Evolutionary conservation across 129 eudicot species (phyloP).

Genomic region (Pulicaria dysenterica): DNA sequence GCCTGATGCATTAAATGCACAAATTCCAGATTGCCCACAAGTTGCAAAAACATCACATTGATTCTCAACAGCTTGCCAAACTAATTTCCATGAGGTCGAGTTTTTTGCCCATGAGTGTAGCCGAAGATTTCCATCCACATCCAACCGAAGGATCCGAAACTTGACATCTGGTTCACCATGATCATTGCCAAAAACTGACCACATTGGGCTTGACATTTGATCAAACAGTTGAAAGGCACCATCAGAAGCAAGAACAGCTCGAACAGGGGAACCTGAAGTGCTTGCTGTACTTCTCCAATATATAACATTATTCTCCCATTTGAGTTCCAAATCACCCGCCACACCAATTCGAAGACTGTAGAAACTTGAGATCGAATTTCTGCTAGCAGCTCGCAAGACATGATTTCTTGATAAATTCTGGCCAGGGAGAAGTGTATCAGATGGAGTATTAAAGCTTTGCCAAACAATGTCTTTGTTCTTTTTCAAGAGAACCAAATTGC

Average conservation of each 20-base stretch:
- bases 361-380: slow-evolving; percentile 54
- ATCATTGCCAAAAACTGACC: slow-evolving; percentile 62
- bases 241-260: slow-evolving; percentile 48
- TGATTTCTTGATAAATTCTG: slow-evolving; percentile 51
- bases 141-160: slow-evolving; percentile 61
- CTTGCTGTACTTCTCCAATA: slow-evolving; percentile 50
- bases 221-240: slow-evolving; percentile 59
- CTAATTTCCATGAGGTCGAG: slow-evolving; percentile 53
- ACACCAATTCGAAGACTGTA: slow-evolving; percentile 52
- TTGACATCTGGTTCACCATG: slow-evolving; percentile 56
- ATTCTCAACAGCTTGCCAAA: slow-evolving; percentile 66
- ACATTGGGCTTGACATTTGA: slow-evolving; percentile 42
- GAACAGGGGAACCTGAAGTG: slow-evolving; percentile 24
- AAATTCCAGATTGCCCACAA: slow-evolving; percentile 54
- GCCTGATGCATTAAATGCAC: slow-evolving; percentile 46
- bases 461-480: slow-evolving; percentile 46
- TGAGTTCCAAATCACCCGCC: slow-evolving; percentile 56
- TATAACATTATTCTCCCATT: slow-evolving; percentile 54
- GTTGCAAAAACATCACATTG: slow-evolving; percentile 77
- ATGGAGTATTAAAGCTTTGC: slow-evolving; percentile 70
- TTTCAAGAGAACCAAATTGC: slow-evolving; percentile 55
- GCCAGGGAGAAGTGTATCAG: slow-evolving; percentile 63
- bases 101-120: slow-evolving; percentile 56
- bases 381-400: slow-evolving; percentile 60
- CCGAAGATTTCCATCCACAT: slow-evolving; percentile 67